Base-by-base conservation (phyloP, 2,329 filamentous ascomycete species). In the Ophiostoma australiae region DNA sequence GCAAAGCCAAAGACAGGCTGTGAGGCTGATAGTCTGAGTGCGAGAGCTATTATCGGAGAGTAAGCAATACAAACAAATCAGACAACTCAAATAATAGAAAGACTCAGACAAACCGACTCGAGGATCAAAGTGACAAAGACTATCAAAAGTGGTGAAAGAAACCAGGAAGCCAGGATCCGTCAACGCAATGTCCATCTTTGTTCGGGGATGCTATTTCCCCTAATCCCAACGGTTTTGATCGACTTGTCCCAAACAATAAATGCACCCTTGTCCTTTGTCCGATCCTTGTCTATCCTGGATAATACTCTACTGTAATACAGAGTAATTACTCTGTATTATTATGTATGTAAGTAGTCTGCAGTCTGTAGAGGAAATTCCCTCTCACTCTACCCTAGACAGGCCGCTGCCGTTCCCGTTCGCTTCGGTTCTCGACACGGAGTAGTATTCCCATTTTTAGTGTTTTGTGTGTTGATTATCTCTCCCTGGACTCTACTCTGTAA, bases 321-420 rank as follows among this genome's bases (percentile, higher is more conserved):
- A n/a, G n/a, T n/a, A n/a, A n/a, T n/a, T n/a, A n/a, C n/a, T n/a
- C n/a, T n/a, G n/a, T n/a, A n/a, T n/a, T n/a, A n/a, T n/a, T n/a
- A n/a, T n/a, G n/a, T n/a, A n/a, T n/a, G n/a, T n/a, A n/a, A 37
- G 35, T 8, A 37, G 35, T 37, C 35, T 37, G 4, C 39, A 41
- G 39, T 41, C 15, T n/a, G n/a, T n/a, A n/a, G n/a, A n/a, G n/a
- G n/a, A n/a, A 13, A 13, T 13, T 7, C 35, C 35, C 35, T 37
- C 44, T 20, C 27, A 31, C 27, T 23, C 48, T 52, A 4, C 17
- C n/a, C 48, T 15, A 52, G 15, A 33, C 15, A 33, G 27, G 27
- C 58, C 58, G 58, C 27, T 63, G 58, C 58, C 58, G 58, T 33
- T 33, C 58, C 58, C 27, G 58, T 33, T 63, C 58, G 27, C 58